Conservation (phyloP, 306 rosid genomes). For the Acmispon strigosus region DNA sequence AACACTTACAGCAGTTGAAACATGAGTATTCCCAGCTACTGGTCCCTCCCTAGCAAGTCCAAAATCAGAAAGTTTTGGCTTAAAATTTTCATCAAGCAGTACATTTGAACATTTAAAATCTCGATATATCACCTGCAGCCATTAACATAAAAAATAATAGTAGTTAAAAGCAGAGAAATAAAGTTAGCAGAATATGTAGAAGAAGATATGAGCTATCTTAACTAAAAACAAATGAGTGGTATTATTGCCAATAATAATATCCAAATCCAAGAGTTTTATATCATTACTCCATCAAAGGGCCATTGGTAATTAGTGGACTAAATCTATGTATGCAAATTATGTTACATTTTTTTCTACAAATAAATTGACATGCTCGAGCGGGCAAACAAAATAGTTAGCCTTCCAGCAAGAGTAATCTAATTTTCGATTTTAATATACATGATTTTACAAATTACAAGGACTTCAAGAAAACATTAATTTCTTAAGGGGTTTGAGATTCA, state of each 20-base stretch:
- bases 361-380: neutral
- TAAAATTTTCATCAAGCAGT: conserved; percentile 59
- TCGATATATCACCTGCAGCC: conserved; percentile 61
- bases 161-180: neutral
- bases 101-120: conserved; percentile 76
- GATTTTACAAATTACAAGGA: neutral
- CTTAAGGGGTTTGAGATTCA: neutral
- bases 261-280: neutral
- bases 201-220: neutral
- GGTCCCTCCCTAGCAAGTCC: conserved; percentile 96
- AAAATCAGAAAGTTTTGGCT: conserved; percentile 80
- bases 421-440: neutral
- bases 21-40: conserved; percentile 61
- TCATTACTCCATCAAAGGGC: neutral
- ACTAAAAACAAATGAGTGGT: neutral
- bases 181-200: neutral
- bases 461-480: neutral
- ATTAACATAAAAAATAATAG: neutral
- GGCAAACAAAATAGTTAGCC: too few species aligned
- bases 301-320: neutral
- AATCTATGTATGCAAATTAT: neutral
- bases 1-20: conserved; percentile 80
- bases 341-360: neutral
- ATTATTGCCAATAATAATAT: neutral
- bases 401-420: neutral